Conservation (phyloP, 2,329 filamentous ascomycete genomes). For the Paramyrothecium sp. region DNA sequence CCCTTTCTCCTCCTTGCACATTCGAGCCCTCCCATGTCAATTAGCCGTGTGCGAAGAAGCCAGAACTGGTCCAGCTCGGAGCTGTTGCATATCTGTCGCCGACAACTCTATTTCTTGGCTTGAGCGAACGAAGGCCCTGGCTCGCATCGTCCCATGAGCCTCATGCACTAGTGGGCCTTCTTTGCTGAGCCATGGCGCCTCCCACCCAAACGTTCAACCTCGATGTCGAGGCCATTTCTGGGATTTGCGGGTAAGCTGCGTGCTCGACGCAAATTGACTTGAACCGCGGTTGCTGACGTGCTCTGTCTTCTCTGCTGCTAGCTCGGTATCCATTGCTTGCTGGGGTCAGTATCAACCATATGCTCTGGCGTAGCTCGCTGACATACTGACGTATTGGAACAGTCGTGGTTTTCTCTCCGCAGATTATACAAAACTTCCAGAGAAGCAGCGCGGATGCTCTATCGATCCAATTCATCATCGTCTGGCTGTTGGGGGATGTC, state of each 20-base stretch:
- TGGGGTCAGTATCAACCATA: conserved; percentile 52
- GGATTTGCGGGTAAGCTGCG: conserved; percentile 73
- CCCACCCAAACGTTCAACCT: conserved; percentile 62
- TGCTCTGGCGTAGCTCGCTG: background rate
- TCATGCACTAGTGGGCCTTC: background rate
- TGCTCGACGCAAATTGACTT: no score
- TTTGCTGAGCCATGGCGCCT: conserved; percentile 43
- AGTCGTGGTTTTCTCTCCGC: conserved; percentile 94
- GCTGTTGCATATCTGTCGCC: no score
- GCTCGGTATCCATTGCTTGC: conserved; percentile 93
- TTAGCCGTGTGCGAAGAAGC: no score
- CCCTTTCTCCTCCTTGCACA: no score
- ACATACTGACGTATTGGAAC: conserved; percentile 4
- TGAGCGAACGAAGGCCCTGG: background rate
- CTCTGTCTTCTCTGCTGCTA: conserved; percentile 25
- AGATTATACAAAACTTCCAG: conserved; percentile 94
- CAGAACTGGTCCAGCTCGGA: no score
- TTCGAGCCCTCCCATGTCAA: no score
- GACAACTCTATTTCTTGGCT: no score
- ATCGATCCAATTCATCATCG: conserved; percentile 85
- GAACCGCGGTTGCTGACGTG: no score
- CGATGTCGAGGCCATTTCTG: conserved; percentile 86
- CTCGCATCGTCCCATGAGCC: background rate
- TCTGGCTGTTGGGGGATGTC: conserved; percentile 92
- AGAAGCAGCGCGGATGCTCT: conserved; percentile 82